A percentile compares a stretch with the other conserved stretches of the same genome.
Evolutionary conservation across 345 rosid genomes (phyloP).

Genomic region (Arabidopsis thaliana): DNA sequence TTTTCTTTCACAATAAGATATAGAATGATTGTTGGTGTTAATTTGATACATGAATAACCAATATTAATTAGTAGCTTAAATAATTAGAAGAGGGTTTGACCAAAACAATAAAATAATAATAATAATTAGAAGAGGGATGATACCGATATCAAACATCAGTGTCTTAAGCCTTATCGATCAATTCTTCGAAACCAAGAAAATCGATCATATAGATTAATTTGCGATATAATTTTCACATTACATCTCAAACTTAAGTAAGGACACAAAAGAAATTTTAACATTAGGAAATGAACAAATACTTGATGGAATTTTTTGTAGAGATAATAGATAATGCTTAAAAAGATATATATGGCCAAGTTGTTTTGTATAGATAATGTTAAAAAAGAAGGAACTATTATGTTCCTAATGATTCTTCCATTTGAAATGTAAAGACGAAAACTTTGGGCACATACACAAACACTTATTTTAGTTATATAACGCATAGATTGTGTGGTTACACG

Average conservation of each 20-base stretch:
- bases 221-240: neutral
- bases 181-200: neutral
- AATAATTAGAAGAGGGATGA: neutral
- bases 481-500: slow-evolving; percentile 48
- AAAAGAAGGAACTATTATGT: slow-evolving; percentile 20
- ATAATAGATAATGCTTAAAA: slow-evolving; percentile 11
- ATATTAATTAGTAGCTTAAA: neutral
- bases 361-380: slow-evolving; percentile 32
- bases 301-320: slow-evolving; percentile 8
- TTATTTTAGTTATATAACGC: neutral
- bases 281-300: neutral
- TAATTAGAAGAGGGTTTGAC: neutral
- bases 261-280: neutral
- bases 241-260: neutral
- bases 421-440: slow-evolving; percentile 26
- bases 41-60: neutral
- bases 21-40: neutral
- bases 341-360: slow-evolving; percentile 34
- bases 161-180: slow-evolving; percentile 2
- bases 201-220: neutral
- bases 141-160: neutral
- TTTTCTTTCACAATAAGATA: neutral
- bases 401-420: slow-evolving; percentile 41
- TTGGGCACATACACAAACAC: slow-evolving; percentile 23
- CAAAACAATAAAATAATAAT: too few relatives aligned